These are phyloP conservation scores for Phyllosticta capitalensis DNA, from an alignment of 2,329 filamentous ascomycete species.

Conservation along the genomic window DNA sequence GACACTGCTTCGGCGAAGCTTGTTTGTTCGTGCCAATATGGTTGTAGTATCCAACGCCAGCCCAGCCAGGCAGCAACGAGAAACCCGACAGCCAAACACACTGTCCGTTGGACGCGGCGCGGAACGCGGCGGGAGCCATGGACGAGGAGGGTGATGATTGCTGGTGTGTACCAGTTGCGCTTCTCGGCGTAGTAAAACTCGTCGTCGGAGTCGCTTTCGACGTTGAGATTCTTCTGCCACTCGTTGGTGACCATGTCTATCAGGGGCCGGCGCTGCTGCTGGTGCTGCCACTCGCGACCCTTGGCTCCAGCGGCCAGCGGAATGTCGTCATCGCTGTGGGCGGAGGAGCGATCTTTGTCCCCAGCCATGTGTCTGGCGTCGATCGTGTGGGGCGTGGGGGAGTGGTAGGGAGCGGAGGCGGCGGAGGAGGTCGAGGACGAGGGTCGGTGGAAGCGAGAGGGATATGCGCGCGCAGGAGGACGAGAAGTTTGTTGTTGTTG, in stretches of 20 bases:
- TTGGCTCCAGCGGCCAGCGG: not conserved
- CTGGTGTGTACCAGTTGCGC: slow-evolving; percentile 24
- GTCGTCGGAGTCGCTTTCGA: slow-evolving; percentile 32
- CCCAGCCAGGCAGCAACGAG: slow-evolving; percentile 21
- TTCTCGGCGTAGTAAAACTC: slow-evolving; percentile 27
- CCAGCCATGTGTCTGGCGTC: slow-evolving; percentile 10
- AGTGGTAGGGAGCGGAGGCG: slow-evolving; percentile 2
- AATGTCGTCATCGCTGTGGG: slow-evolving; percentile 7
- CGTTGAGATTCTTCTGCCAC: slow-evolving; percentile 20
- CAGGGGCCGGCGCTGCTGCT: slow-evolving; percentile 12
- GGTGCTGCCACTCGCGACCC: slow-evolving; percentile 7
- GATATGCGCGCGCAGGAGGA: not conserved
- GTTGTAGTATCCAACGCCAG: slow-evolving; percentile 30
- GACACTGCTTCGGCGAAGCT: slow-evolving; percentile 28
- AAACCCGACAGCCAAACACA: not conserved
- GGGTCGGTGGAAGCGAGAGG: not conserved
- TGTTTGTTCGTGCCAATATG: slow-evolving; percentile 25
- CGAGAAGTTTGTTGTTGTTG: not conserved
- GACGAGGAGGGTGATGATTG: slow-evolving; percentile 21
- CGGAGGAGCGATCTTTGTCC: not conserved
- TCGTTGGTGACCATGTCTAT: slow-evolving; percentile 19
- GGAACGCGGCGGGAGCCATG: slow-evolving; percentile 19
- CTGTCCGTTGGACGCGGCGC: slow-evolving; percentile 24
- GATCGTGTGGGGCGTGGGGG: not conserved
- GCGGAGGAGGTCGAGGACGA: not conserved